Evolutionary conservation across 2,329 filamentous ascomycete genomes (phyloP).

Genomic region (Onygena corvina): DNA sequence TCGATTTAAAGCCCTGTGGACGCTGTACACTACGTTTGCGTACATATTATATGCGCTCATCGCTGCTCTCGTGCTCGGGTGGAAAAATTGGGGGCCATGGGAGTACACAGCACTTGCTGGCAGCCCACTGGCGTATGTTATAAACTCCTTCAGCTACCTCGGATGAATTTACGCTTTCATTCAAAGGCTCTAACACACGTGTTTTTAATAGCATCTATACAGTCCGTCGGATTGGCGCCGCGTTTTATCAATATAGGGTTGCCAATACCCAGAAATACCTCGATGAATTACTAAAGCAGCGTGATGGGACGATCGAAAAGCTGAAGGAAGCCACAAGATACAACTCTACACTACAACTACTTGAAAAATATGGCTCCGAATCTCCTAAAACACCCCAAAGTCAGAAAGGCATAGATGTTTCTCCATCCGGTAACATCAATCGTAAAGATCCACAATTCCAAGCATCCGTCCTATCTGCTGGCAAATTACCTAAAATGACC

Average conservation of each 20-base stretch:
- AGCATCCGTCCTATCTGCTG: conserved; percentile 19
- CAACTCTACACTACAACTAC: conserved; percentile 79
- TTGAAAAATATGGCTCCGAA: conserved; percentile 81
- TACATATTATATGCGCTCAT: conserved; percentile 82
- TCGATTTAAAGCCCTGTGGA: conserved; percentile 73
- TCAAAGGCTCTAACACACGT: conserved; percentile 8
- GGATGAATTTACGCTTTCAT: too few species aligned
- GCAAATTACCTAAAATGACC: conserved; percentile 42
- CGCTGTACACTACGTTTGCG: conserved; percentile 77
- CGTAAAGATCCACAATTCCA: conserved; percentile 17
- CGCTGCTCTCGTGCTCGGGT: conserved; percentile 71
- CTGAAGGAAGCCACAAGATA: conserved; percentile 93
- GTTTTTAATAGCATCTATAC: conserved; percentile 61
- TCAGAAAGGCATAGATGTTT: conserved; percentile 20
- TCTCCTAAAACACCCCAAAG: conserved; percentile 34
- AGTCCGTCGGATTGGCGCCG: conserved; percentile 52
- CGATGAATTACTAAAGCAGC: conserved; percentile 63
- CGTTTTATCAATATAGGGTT: conserved; percentile 72
- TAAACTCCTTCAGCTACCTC: not conserved
- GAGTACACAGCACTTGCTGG: conserved; percentile 72
- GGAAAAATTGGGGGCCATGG: conserved; percentile 58
- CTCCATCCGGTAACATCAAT: conserved; percentile 14
- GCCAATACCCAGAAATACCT: conserved; percentile 56
- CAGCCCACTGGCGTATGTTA: conserved; percentile 60
- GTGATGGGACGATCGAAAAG: conserved; percentile 79